Percentiles rank a stretch among this genome's conserved stretches.
Conservation (phyloP, 768 basidiomycete genomes). For the Suillus variegatus region DNA sequence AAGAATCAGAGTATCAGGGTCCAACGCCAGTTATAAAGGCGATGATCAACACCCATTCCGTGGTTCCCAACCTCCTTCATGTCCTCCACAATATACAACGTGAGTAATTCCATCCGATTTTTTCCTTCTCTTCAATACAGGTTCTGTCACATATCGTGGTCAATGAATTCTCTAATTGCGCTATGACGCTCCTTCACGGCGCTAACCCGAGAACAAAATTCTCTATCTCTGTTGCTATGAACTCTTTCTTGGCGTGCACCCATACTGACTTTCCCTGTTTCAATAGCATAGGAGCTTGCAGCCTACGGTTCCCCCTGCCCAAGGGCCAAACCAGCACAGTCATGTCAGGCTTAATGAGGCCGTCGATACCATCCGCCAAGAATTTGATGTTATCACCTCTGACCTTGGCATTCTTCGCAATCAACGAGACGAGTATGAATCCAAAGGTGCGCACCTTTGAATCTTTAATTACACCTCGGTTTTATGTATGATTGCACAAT, state of each 20-base stretch:
- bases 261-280: slow-evolving; percentile 19
- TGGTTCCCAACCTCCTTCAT: slow-evolving; percentile 39
- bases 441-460: slow-evolving; percentile 62
- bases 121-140: not conserved
- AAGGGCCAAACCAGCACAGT: slow-evolving; percentile 41
- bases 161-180: not conserved
- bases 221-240: slow-evolving; percentile 5
- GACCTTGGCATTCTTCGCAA: slow-evolving; percentile 69
- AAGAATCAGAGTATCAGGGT: slow-evolving; percentile 34
- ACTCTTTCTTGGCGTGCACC: not conserved
- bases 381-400: slow-evolving; percentile 74
- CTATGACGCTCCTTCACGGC: not conserved
- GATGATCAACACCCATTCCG: slow-evolving; percentile 40
- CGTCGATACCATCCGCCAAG: slow-evolving; percentile 78
- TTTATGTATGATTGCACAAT: slow-evolving; percentile 13
- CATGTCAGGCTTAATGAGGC: slow-evolving; percentile 66
- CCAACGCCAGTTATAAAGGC: slow-evolving; percentile 39
- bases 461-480: not conserved
- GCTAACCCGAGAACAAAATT: slow-evolving; percentile 27
- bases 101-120: slow-evolving; percentile 23
- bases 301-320: slow-evolving; percentile 48
- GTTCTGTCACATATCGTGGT: not conserved
- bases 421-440: slow-evolving; percentile 89
- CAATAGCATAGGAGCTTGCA: slow-evolving; percentile 55
- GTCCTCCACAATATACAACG: slow-evolving; percentile 41